Base-by-base conservation (phyloP, 2,329 filamentous ascomycete genomes). In the Trichoderma arundinaceum region DNA sequence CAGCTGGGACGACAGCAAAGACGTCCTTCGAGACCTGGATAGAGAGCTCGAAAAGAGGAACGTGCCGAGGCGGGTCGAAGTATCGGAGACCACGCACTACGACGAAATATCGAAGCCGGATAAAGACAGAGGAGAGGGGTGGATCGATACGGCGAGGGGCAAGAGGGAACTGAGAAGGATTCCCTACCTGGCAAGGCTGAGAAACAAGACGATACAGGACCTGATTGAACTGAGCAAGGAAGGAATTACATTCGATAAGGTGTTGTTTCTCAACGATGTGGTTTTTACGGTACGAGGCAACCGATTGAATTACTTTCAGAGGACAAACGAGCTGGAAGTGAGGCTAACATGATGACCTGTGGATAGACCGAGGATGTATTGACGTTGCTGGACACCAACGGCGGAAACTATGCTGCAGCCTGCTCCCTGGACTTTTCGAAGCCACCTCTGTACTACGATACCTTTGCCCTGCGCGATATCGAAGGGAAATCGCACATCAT, bases 1-100 rank as follows among this genome's bases (percentile, higher is more conserved):
- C 5, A 90, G 87, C 72, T 88, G 84, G 78, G 90, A 92, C 73
- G 80, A 88, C 66, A 90, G 86, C 17, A 91, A 91, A 74, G 82
- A 78, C 15, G 85, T 84, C 7, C 77, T 92, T 69, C 77, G 74
- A 22, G 80, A 84, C 28, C 77, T 92, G 33, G 87, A 90, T 65
- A 69, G 68, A 1, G 76, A 83, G 63, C 77, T 92, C 9, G 84
- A 80, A 8, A 73, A 73, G 12, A 70, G 86, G 15, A 81, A 83
- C 1, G 84, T 91, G 2, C 75, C 79, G 46, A 81, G 83, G 33
- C 84, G 79, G 33, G 82, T 92, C 28, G 79, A 84, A 3, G 73
- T 89, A 6, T 87, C 87, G n/a, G 77, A 85, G 6, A 79, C 81
- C 3, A 88, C 86, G 7, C 88, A 90, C 71, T 73, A 77, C 66